Base-by-base conservation (phyloP, 192 early-diverging fungal genomes). In the Paraglomus brasilianum region DNA sequence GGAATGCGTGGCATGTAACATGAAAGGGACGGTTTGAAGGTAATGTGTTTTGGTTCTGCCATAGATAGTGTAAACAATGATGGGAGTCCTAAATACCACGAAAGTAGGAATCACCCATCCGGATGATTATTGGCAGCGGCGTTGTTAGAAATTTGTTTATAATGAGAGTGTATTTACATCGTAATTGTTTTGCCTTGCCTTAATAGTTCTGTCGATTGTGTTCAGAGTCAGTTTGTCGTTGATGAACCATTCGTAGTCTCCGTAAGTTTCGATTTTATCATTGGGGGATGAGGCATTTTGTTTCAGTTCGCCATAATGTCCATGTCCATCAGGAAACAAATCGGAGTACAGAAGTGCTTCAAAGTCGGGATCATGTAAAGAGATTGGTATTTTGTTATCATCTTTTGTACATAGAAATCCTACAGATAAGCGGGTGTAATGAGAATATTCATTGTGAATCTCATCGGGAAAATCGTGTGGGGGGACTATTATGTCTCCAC, bases 41-140 rank as follows among this genome's bases (percentile, higher is more conserved):
- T 5, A 46, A 2, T 63, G 38, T 45, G 48, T 36, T 24, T 30
- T 17, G 7, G 4, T 63, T 63, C 44, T 5, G 44, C 44, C 21
- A 46, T 46, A 9, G 61, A 47, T 13, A 63, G 48, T 14, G 44
- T 63, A 47, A 63, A 63, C 11, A 63, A 14, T 0, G 8, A 24
- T 14, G 44, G 19, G 5, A 63, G 22, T 5, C 7, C 24, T 1
- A 47, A 63, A 14, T 24, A 5, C 45, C n/a, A 22, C 36, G 5
- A 63, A 47, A 63, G 45, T 63, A 63, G 10, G 61, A 47, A 36
- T 63, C 44, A 10, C 61, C 44, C 10, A 24, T 63, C 15, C 61
- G 2, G 15, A 63, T 63, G 39, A 63, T 45, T 47, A 8, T 24
- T 44, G 44, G 24, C 10, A 61, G 11, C 17, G 58, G 30, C 30